Evolutionary conservation across 2,329 filamentous ascomycete genomes (phyloP), one percentile per base, ranked within the genome.

Genomic region (Paracamarosporium sp.): DNA sequence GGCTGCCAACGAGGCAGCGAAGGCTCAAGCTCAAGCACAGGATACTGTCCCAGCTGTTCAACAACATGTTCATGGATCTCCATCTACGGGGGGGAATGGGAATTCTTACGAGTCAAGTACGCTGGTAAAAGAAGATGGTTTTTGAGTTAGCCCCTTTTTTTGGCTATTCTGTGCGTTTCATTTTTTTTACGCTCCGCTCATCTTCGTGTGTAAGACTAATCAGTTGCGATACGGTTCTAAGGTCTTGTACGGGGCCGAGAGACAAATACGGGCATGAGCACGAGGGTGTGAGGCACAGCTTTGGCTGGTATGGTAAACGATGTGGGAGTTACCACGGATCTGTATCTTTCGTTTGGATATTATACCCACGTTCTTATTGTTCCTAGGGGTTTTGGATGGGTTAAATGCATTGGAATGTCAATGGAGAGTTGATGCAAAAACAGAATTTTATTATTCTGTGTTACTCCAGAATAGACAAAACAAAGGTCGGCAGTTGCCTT

Each of bases 1-100:
- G 1, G 74, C 74, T 4, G 74, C 74, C 1, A 75, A 66, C n/a
- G 72, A 73, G 35, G 74, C 73, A 5, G 74, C 72, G 2, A 67
- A 68, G 31, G 73, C 72, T 15, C 73, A 76, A 50, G 72, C 72
- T n/a, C 48, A 76, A 51, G 72, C 73, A 12, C 48, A 51, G 43
- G 48, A 51, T 4, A 74, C 72, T n/a, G 72, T 71, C 13, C 70
- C 72, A 6, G 69, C 70, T 6, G 70, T 70, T n/a, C 71, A 75
- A 50, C 66, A 72, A 50, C 66, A 69, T 33, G 41, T 75, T 20
- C 59, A 66, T 17, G 63, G 60, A 6, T 55, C 54, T 11, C 65
- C 66, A 1, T 59, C 60, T 8, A n/a, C 12, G 35, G 45, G 30
- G n/a, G 47, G 33, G 13, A 61, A 58, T 36, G 61, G 59, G 25